Base-by-base conservation (phyloP, 2,329 filamentous ascomycete genomes). In the Thielaviopsis populi region DNA sequence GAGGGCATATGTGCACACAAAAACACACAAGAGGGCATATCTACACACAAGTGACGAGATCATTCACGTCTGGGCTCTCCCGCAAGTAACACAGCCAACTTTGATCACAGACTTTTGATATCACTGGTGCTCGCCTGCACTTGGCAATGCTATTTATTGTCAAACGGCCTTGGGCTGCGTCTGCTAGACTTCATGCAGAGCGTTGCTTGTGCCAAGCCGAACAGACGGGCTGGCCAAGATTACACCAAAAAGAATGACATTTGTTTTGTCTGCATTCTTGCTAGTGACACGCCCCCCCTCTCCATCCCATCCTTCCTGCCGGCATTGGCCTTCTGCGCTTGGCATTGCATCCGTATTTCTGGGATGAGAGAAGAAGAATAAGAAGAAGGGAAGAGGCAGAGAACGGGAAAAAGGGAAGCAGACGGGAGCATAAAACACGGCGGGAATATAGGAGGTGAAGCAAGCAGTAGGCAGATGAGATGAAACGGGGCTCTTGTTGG, bases 201-300 rank as follows among this genome's bases (percentile, higher is more conserved):
- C 17, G 24, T 8, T 56, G 50, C 27, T 19, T 56, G 6, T 56
- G 50, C 50, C 50, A 56, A 56, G 50, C 33, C 50, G 50, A 56
- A 56, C 50, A 27, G 50, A 56, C 50, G 27, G 50, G 24, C 50
- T 30, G 42, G 42, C 42, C 15, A 46, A 46, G 42, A 46, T 46
- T 46, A 46, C 42, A 46, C 50, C 24, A 56, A 54, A 56, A 56
- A 54, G 33, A 56, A 56, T 56, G 50, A 56, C 50, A 56, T 33
- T 56, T 8, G 24, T 24, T 50, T 50, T 50, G 17, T 4, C 13
- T 56, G 50, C 50, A 56, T 56, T 56, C 17, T 33, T 56, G 3
- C 27, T 56, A 56, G 50, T 30, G 5, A 13, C 50, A 56, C 50
- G 13, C 50, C 50, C 24, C 27, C 30, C 22, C 10, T 15, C 19